These are phyloP conservation scores for Aureobasidium sp. DNA, from an alignment of 2,329 filamentous ascomycete species.

Conservation along the genomic window DNA sequence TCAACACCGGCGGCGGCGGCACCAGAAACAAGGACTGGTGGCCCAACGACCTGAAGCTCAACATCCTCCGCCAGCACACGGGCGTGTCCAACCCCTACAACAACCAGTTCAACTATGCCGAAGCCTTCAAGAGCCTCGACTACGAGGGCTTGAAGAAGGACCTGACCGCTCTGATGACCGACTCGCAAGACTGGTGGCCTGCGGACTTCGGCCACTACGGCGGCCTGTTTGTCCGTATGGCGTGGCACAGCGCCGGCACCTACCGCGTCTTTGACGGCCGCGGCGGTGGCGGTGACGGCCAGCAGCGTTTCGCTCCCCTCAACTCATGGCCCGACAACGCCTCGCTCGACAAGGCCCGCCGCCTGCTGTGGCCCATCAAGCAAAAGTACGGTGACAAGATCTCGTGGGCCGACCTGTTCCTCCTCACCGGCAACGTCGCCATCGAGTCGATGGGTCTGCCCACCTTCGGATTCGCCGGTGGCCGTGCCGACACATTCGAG, in stretches of 20 bases:
- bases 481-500: slow-evolving; percentile 66
- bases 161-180: slow-evolving; percentile 62
- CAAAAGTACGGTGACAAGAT: slow-evolving; percentile 79
- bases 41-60: slow-evolving; percentile 60
- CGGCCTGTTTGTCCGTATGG: slow-evolving; percentile 72
- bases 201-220: slow-evolving; percentile 78
- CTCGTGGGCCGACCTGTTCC: slow-evolving; percentile 68
- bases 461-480: slow-evolving; percentile 67
- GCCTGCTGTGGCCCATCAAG: slow-evolving; percentile 74
- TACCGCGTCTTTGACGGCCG: slow-evolving; percentile 70
- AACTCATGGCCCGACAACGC: slow-evolving; percentile 80
- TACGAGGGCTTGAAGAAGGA: slow-evolving; percentile 69
- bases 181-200: slow-evolving; percentile 76
- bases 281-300: slow-evolving; percentile 65
- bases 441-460: slow-evolving; percentile 70
- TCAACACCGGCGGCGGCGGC: slow-evolving; percentile 42
- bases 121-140: slow-evolving; percentile 65
- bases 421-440: slow-evolving; percentile 69
- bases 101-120: slow-evolving; percentile 61
- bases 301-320: slow-evolving; percentile 73
- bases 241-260: slow-evolving; percentile 74
- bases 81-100: slow-evolving; percentile 56
- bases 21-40: slow-evolving; percentile 67
- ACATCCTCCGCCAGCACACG: slow-evolving; percentile 67
- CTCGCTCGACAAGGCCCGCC: slow-evolving; percentile 71